Evolutionary conservation across 257 asterid genomes (phyloP).

Genomic region (Solanum chmielewskii): DNA sequence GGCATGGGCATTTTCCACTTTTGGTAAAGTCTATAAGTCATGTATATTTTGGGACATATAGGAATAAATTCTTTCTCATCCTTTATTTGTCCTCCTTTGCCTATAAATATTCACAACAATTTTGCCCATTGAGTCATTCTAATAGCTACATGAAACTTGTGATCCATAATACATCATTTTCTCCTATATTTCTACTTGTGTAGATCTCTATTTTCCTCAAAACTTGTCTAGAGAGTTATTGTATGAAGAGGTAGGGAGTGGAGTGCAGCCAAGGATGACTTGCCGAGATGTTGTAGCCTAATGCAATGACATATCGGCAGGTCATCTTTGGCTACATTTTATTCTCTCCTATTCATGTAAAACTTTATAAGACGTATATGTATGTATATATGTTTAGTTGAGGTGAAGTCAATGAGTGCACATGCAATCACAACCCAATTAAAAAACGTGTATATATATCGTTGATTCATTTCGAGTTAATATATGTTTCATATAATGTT

Average conservation of each 20-base stretch:
- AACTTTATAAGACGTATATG: neutral
- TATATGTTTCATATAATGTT: neutral
- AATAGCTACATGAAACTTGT: neutral
- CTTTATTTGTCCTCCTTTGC: neutral
- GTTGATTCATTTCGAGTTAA: neutral
- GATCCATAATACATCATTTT: neutral
- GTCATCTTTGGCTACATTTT: conserved; percentile 1
- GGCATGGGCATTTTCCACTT: neutral
- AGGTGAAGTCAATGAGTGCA: neutral
- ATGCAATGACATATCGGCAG: neutral
- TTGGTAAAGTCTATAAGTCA: neutral
- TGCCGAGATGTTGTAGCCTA: neutral
- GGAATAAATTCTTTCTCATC: neutral
- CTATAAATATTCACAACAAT: neutral
- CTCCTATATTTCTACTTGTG: neutral
- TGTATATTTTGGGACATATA: neutral
- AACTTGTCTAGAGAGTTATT: neutral
- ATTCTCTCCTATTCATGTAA: conserved; percentile 11
- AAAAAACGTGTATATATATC: neutral
- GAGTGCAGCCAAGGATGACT: conserved; percentile 14
- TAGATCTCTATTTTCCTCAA: neutral
- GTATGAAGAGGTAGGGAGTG: conserved; percentile 2
- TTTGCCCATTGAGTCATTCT: neutral
- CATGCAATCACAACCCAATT: neutral
- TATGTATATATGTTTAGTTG: neutral